These are phyloP conservation scores for Oidiodendron maius DNA, from an alignment of 495 filamentous ascomycete genomes.

Conservation along the genomic window DNA sequence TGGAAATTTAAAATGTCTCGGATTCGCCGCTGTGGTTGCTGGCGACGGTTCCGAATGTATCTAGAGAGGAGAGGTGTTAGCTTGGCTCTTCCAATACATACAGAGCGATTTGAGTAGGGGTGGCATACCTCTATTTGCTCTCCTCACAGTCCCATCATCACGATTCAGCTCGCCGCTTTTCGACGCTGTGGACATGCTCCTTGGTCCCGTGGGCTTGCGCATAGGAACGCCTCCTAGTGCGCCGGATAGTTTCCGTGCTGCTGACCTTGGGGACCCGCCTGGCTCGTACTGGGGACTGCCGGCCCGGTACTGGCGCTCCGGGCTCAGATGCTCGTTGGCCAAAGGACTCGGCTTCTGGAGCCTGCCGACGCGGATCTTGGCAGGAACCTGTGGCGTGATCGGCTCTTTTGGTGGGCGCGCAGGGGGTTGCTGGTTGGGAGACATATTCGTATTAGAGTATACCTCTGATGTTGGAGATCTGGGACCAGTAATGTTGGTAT, in stretches of 20 bases:
- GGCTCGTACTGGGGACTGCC: constrained; percentile 7
- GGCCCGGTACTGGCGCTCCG: constrained; percentile 2
- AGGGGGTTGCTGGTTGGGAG: constrained; percentile 26
- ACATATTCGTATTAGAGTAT: constrained; percentile 26
- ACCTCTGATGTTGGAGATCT: constrained; percentile 36
- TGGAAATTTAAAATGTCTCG: constrained; percentile 40
- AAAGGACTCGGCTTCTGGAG: constrained; percentile 24
- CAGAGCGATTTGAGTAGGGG: background rate
- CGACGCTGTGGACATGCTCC: constrained; percentile 23
- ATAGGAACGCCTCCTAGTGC: constrained; percentile 15
- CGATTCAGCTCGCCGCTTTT: constrained; percentile 39
- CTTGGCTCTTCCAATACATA: background rate
- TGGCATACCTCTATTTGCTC: constrained; percentile 44
- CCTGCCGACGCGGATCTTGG: constrained; percentile 19
- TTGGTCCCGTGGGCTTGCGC: constrained; percentile 24
- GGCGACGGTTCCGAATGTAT: constrained; percentile 46
- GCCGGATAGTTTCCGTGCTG: constrained; percentile 16
- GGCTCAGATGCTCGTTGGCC: constrained; percentile 19
- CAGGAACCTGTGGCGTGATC: constrained; percentile 18
- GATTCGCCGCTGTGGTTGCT: constrained; percentile 38
- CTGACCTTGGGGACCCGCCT: constrained; percentile 20
- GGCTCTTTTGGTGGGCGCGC: constrained; percentile 50
- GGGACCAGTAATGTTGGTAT: constrained; percentile 25
- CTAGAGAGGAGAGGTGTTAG: constrained; percentile 25
- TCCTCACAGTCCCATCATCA: constrained; percentile 36